Percentiles rank a stretch among this genome's conserved stretches.
phyloP scores from a whole-genome alignment of 768 basidiomycete genomes.

The Lactifluus volemus region DNA sequence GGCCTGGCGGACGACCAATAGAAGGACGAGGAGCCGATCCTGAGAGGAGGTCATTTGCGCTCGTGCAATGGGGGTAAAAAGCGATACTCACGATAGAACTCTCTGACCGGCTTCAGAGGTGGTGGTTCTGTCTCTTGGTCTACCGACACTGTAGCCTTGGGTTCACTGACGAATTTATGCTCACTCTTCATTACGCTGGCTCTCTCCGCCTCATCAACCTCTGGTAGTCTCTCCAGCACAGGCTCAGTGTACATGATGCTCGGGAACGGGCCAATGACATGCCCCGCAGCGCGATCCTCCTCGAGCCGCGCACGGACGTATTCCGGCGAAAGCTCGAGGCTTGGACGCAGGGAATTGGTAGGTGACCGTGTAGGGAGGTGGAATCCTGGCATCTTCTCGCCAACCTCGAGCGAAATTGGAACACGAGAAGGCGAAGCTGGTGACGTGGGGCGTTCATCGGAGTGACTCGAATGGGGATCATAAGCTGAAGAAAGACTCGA shows the following conservation, averaged over 20 bases:
- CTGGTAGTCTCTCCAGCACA: neutral
- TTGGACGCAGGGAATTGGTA: neutral
- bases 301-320: slow-evolving; percentile 2
- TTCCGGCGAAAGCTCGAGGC: slow-evolving; percentile 11
- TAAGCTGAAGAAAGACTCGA: neutral
- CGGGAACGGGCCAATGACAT: neutral
- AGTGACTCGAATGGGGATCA: neutral
- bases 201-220: slow-evolving; percentile 2
- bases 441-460: neutral
- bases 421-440: slow-evolving; percentile 12
- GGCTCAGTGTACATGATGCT: neutral
- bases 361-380: slow-evolving; percentile 13
- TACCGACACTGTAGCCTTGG: neutral
- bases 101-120: neutral
- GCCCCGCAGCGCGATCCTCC: neutral
- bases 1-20: slow-evolving; percentile 18
- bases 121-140: neutral
- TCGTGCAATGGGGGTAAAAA: neutral
- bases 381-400: slow-evolving; percentile 4
- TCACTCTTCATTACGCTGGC: slow-evolving; percentile 7
- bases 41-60: neutral
- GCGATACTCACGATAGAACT: slow-evolving; percentile 9
- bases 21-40: slow-evolving; percentile 12
- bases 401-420: neutral
- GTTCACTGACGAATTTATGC: neutral